These are phyloP conservation scores for Gastrolobium villosum DNA, from an alignment of 306 rosid genomes.

Conservation along the genomic window DNA sequence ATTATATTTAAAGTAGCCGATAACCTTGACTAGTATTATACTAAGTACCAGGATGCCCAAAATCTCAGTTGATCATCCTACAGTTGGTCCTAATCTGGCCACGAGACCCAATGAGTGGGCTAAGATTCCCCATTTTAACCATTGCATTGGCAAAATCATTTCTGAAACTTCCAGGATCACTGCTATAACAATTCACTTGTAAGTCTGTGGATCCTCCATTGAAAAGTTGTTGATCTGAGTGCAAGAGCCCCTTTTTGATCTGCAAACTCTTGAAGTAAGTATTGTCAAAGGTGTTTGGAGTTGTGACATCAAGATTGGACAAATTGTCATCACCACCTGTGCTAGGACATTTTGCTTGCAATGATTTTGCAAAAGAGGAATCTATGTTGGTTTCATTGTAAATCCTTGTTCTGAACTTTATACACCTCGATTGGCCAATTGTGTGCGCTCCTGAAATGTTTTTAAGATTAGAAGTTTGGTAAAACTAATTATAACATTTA, in stretches of 20 bases:
- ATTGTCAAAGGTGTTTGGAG: conserved; percentile 60
- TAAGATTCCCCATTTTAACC: conserved; percentile 71
- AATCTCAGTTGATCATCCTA: conserved; percentile 54
- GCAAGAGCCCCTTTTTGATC: conserved; percentile 63
- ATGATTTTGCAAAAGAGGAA: conserved; percentile 53
- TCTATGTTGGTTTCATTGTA: conserved; percentile 74
- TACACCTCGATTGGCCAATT: conserved; percentile 65
- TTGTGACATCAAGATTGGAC: conserved; percentile 58
- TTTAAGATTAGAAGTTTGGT: not conserved
- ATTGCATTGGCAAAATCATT: conserved; percentile 70
- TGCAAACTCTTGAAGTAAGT: conserved; percentile 65
- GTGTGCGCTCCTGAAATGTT: conserved; percentile 67
- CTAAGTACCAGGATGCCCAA: not conserved
- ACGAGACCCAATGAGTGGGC: conserved; percentile 67
- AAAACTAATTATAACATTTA: not conserved
- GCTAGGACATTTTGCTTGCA: conserved; percentile 59
- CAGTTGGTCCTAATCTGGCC: conserved; percentile 71
- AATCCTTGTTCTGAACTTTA: conserved; percentile 56
- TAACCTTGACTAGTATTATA: not conserved
- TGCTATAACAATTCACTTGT: conserved; percentile 55
- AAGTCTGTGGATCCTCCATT: conserved; percentile 65
- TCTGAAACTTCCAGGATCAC: conserved; percentile 42
- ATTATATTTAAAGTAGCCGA: not conserved
- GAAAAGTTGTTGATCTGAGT: conserved; percentile 71
- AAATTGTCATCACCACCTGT: conserved; percentile 60